phyloP scores from a whole-genome alignment of 2,329 filamentous ascomycete genomes.

The Ophiostoma australiae region DNA sequence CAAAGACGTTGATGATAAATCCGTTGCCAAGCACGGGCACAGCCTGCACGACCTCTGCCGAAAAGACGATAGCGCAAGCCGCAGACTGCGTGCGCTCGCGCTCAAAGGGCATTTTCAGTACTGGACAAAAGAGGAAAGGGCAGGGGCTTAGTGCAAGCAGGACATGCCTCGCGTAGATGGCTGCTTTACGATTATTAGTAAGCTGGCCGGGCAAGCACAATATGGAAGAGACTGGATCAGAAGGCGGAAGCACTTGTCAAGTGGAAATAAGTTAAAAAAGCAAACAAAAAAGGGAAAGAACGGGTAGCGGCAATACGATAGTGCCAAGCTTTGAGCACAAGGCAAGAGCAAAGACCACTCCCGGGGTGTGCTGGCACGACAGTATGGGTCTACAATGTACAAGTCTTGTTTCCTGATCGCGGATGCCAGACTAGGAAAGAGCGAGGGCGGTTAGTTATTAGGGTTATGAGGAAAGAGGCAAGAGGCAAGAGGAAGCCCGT shows the following conservation, averaged over 20 bases:
- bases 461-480: too few relatives aligned
- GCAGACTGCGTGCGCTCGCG: too few relatives aligned
- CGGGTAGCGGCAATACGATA: not conserved
- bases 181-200: not conserved
- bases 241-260: not conserved
- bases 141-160: not conserved
- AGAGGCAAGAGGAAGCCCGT: not conserved
- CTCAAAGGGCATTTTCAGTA: not conserved
- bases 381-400: constrained; percentile 2
- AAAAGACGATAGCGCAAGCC: not conserved
- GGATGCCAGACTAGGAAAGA: not conserved
- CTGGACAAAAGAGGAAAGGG: not conserved
- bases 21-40: constrained; percentile 10
- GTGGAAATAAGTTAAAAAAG: not conserved
- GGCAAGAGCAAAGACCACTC: not conserved
- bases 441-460: not conserved
- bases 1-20: not conserved
- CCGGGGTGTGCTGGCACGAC: not conserved
- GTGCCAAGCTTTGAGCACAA: not conserved
- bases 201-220: not conserved
- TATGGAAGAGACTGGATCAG: not conserved
- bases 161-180: not conserved
- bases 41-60: not conserved
- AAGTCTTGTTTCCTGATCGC: constrained; percentile 1
- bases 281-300: not conserved